Conservation (phyloP, 345 rosid species). For the Arabidopsis arenosa region DNA sequence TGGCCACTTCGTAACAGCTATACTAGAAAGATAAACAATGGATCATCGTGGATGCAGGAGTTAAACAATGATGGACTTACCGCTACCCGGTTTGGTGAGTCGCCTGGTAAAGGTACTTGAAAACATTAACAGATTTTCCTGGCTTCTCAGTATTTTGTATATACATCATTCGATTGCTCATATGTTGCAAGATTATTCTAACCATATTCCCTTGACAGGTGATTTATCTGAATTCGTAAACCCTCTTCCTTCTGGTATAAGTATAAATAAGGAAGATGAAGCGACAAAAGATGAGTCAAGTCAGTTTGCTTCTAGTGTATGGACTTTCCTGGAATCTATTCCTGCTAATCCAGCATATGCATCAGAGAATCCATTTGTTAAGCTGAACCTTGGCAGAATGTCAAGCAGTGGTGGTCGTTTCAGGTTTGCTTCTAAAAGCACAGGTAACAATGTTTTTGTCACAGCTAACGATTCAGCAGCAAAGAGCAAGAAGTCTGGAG, state of each 20-base stretch:
- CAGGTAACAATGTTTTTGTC: constrained; percentile 11
- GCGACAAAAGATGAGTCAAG: constrained; percentile 41
- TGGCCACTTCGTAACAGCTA: constrained; percentile 42
- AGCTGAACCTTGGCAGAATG: constrained; percentile 67
- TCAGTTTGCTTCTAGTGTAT: constrained; percentile 66
- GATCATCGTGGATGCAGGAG: constrained; percentile 53
- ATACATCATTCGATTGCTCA: neutral
- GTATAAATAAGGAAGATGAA: constrained; percentile 13
- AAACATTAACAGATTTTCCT: constrained; percentile 2
- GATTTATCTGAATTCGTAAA: constrained; percentile 24
- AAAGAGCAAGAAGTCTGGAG: constrained; percentile 44
- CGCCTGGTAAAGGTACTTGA: constrained; percentile 22
- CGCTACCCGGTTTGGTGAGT: neutral
- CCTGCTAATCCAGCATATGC: constrained; percentile 90
- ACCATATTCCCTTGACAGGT: constrained; percentile 19
- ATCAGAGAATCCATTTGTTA: constrained; percentile 63
- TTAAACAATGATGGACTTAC: constrained; percentile 36
- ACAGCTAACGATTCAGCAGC: constrained; percentile 37
- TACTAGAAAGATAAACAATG: constrained; percentile 40
- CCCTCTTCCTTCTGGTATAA: constrained; percentile 22
- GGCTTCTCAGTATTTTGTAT: neutral
- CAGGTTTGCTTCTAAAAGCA: constrained; percentile 47
- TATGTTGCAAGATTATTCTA: neutral
- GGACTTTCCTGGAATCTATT: constrained; percentile 84
- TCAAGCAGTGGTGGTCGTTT: constrained; percentile 72